Evolutionary conservation across 2,329 filamentous ascomycete genomes (phyloP).

Genomic region (Claviceps maximensis): DNA sequence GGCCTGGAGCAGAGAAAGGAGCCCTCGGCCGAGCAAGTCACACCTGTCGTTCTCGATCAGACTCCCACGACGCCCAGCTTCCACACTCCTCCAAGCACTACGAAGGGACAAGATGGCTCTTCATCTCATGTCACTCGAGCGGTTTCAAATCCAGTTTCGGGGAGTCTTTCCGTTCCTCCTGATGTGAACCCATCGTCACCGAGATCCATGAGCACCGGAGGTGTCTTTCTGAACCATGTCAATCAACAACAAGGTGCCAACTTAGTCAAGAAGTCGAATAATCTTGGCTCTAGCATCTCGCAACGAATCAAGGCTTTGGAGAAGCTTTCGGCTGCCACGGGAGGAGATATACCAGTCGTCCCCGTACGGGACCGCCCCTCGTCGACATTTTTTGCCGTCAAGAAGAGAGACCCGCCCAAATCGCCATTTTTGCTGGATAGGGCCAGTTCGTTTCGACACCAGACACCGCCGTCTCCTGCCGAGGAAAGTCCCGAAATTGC

Average conservation of each 20-base stretch:
- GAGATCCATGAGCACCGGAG: constrained; percentile 43
- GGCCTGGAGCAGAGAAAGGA: constrained; percentile 38
- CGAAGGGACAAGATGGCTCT: constrained; percentile 4
- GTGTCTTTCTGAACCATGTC: constrained; percentile 41
- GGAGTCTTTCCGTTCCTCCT: constrained; percentile 29
- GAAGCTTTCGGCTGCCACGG: constrained; percentile 45
- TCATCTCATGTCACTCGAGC: constrained; percentile 27
- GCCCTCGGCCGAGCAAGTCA: constrained; percentile 70
- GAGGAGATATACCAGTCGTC: constrained; percentile 12
- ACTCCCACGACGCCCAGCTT: constrained; percentile 64
- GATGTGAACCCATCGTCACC: constrained; percentile 33
- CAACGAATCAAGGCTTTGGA: constrained; percentile 89
- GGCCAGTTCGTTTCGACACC: constrained; percentile 24
- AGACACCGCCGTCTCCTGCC: constrained; percentile 20
- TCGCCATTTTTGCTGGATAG: constrained; percentile 34
- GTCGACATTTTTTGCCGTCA: constrained; percentile 47
- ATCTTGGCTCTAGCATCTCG: constrained; percentile 81
- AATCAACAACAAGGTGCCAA: constrained; percentile 36
- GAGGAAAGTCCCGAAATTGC: constrained; percentile 29
- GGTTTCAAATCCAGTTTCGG: constrained; percentile 33
- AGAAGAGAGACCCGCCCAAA: constrained; percentile 32
- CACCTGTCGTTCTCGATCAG: constrained; percentile 64
- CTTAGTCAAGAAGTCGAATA: constrained; percentile 48
- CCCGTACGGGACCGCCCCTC: constrained; percentile 27
- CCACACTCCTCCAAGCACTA: constrained; percentile 15